Evolutionary conservation across 208 protist species (phyloP).

Genomic region (Leptomonas seymouri): DNA sequence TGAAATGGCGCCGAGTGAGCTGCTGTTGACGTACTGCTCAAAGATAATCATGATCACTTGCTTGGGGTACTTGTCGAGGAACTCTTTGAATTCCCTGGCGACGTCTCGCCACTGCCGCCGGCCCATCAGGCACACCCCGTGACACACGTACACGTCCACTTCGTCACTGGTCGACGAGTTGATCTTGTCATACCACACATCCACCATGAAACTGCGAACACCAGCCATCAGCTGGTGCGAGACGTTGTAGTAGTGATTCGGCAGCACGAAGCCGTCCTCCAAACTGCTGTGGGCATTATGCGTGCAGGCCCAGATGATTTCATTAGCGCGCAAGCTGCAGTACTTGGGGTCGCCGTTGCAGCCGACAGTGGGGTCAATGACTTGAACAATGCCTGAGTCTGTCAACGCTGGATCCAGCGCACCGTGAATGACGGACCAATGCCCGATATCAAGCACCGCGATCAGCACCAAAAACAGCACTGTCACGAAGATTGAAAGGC

Average conservation of each 20-base stretch:
- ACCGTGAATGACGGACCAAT: slow-evolving; percentile 17
- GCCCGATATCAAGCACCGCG: slow-evolving; percentile 27
- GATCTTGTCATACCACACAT: slow-evolving; percentile 48
- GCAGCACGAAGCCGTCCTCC: slow-evolving; percentile 42
- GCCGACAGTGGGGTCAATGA: slow-evolving; percentile 28
- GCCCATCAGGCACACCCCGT: slow-evolving; percentile 34
- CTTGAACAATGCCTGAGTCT: slow-evolving; percentile 28
- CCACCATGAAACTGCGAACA: slow-evolving; percentile 52
- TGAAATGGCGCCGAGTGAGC: slow-evolving; percentile 25
- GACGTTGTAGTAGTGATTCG: slow-evolving; percentile 57
- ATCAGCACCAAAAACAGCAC: slow-evolving; percentile 33
- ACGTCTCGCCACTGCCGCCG: slow-evolving; percentile 23
- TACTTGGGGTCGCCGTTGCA: slow-evolving; percentile 41
- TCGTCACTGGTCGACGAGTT: slow-evolving; percentile 30
- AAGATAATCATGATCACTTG: slow-evolving; percentile 48
- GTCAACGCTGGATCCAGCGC: not conserved
- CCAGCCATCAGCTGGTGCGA: slow-evolving; percentile 39
- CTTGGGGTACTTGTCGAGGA: slow-evolving; percentile 32
- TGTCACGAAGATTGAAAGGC: slow-evolving; percentile 25
- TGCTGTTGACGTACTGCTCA: slow-evolving; percentile 50
- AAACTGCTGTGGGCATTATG: slow-evolving; percentile 50
- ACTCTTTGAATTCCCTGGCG: slow-evolving; percentile 27
- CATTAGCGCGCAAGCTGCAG: slow-evolving; percentile 39
- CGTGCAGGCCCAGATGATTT: slow-evolving; percentile 45
- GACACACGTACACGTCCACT: slow-evolving; percentile 43